Evolutionary conservation across 345 rosid species (phyloP).

Genomic region (Euphorbia peplus): DNA sequence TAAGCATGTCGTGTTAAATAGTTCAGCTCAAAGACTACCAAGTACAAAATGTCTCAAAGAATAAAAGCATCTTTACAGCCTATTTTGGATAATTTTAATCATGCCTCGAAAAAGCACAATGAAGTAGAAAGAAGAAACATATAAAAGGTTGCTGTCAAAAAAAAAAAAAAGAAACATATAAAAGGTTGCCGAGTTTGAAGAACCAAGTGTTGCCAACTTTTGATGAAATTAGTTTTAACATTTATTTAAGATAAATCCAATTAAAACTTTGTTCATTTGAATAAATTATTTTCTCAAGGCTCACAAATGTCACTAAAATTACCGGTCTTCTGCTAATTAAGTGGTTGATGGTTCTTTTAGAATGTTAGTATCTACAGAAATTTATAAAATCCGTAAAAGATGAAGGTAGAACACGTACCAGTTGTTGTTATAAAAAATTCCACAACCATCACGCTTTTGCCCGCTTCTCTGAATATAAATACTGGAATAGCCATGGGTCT

Average conservation of each 20-base stretch:
- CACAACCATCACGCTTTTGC: conserved; percentile 89
- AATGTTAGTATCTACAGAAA: neutral
- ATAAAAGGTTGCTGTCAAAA: too few relatives aligned
- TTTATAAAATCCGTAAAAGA: neutral
- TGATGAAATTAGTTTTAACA: neutral
- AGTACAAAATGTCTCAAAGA: neutral
- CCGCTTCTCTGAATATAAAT: conserved; percentile 80
- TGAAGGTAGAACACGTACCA: conserved; percentile 41
- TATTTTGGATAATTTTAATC: neutral
- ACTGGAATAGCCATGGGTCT: conserved; percentile 61
- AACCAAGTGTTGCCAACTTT: neutral
- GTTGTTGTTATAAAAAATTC: conserved; percentile 67
- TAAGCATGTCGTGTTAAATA: too few relatives aligned
- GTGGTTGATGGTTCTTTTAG: neutral
- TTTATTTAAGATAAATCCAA: neutral
- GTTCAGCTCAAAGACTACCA: neutral
- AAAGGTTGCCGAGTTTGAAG: too few relatives aligned
- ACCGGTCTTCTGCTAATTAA: neutral
- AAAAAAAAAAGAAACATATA: too few relatives aligned
- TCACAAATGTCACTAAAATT: neutral
- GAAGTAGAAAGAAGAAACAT: too few relatives aligned
- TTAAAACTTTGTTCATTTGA: neutral
- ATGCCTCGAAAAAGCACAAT: too few relatives aligned
- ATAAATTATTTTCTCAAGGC: neutral
- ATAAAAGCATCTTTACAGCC: neutral